phyloP scores from a whole-genome alignment of 2,329 filamentous ascomycete species.

The Pseudogymnoascus sp. region DNA sequence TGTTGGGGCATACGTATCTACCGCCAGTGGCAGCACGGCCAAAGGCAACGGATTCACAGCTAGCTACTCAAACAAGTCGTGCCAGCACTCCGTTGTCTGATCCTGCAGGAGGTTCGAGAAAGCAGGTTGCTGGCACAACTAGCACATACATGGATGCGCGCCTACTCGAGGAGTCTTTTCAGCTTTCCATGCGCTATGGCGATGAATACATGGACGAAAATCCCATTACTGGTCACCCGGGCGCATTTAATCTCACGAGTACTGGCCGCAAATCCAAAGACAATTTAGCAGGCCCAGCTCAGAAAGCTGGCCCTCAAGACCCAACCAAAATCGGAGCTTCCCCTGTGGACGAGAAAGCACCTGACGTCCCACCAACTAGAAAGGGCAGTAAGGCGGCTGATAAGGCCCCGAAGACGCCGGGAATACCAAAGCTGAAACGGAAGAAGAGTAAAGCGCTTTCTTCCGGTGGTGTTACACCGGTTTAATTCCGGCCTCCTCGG shows the following conservation, averaged over 20 bases:
- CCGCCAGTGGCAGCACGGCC: slow-evolving; percentile 17
- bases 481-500: background rate
- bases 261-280: slow-evolving; percentile 40
- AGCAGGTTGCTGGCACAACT: slow-evolving; percentile 17
- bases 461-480: slow-evolving; percentile 18
- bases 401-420: slow-evolving; percentile 27
- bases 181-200: slow-evolving; percentile 49
- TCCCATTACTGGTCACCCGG: slow-evolving; percentile 56
- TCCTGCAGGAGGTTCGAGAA: slow-evolving; percentile 17
- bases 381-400: slow-evolving; percentile 22
- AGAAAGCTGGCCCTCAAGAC: slow-evolving; percentile 14
- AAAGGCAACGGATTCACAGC: slow-evolving; percentile 18
- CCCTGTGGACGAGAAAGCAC: slow-evolving; percentile 17
- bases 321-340: slow-evolving; percentile 16
- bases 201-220: slow-evolving; percentile 61
- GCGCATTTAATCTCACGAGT: slow-evolving; percentile 55
- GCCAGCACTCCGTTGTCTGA: slow-evolving; percentile 40
- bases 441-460: slow-evolving; percentile 29
- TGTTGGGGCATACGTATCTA: slow-evolving; percentile 37
- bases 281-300: slow-evolving; percentile 18
- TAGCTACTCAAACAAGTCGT: slow-evolving; percentile 21
- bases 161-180: slow-evolving; percentile 47
- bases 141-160: slow-evolving; percentile 21
- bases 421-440: slow-evolving; percentile 29
- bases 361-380: slow-evolving; percentile 21